A percentile compares a stretch with the other conserved stretches of the same genome.
These are phyloP conservation scores for Azolla pinnata DNA, from an alignment of 75 land plant genomes.

Conservation along the genomic window DNA sequence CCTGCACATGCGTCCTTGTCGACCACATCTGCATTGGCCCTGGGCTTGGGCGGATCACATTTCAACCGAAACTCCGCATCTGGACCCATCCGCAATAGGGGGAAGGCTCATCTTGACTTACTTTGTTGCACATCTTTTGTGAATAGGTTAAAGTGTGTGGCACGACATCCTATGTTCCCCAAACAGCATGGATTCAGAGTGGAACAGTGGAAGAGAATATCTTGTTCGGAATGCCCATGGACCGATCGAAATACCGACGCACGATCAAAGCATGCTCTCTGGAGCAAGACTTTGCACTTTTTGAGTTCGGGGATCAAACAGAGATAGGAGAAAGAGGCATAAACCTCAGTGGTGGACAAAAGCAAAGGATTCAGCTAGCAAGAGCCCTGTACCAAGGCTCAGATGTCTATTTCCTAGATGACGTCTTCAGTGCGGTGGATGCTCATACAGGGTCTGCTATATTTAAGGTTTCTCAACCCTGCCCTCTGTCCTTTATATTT, in stretches of 20 bases:
- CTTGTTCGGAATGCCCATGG: conserved; percentile 64
- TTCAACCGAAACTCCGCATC: no score
- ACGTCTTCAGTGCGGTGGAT: conserved; percentile 94
- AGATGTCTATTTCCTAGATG: conserved; percentile 88
- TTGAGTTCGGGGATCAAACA: conserved; percentile 91
- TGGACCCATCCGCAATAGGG: no score
- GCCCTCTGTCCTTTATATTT: no score
- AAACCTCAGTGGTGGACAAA: conserved; percentile 96
- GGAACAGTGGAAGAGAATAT: conserved; percentile 81
- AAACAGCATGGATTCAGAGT: conserved; percentile 93
- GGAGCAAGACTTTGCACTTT: conserved; percentile 72
- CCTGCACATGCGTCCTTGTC: no score
- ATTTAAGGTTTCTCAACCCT: conserved; percentile 61
- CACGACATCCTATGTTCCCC: conserved; percentile 88
- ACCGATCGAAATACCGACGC: conserved; percentile 39
- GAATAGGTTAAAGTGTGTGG: conserved; percentile 88
- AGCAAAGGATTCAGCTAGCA: conserved; percentile 89
- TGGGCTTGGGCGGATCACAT: no score
- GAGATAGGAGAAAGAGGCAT: conserved; percentile 97
- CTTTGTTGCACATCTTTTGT: no score
- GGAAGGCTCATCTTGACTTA: no score
- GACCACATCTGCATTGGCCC: no score
- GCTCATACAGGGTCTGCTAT: conserved; percentile 92
- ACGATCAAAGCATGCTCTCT: conserved; percentile 59
- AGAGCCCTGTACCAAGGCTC: conserved; percentile 89